Evolutionary conservation across 352 stramenopile genomes (phyloP).

Genomic region (Globisporangium orthogonon): DNA sequence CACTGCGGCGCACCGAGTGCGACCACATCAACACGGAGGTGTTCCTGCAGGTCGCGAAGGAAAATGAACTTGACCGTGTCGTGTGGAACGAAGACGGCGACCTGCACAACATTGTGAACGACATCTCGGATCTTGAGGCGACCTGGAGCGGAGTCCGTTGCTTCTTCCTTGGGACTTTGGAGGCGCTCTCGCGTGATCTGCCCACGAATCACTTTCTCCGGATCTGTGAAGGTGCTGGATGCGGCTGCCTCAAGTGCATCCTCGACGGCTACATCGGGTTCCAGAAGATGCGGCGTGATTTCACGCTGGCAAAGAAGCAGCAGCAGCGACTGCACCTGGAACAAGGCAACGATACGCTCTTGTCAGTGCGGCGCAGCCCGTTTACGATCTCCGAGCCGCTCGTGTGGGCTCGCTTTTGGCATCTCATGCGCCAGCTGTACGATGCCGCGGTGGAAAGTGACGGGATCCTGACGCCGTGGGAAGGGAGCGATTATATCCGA

Average conservation of each 20-base stretch:
- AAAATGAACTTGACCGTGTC: conserved; percentile 64
- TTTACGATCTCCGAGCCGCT: conserved; percentile 48
- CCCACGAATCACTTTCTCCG: conserved; percentile 45
- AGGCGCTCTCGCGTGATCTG: conserved; percentile 50
- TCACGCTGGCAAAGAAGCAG: conserved; percentile 14
- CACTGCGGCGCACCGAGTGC: conserved; percentile 51
- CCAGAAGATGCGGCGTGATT: conserved; percentile 62
- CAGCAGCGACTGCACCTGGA: conserved; percentile 9
- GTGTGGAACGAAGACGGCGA: conserved; percentile 69
- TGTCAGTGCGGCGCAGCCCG: conserved; percentile 14
- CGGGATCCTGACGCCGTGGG: conserved; percentile 53
- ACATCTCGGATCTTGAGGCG: conserved; percentile 46
- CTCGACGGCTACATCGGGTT: conserved; percentile 78
- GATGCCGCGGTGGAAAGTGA: conserved; percentile 61
- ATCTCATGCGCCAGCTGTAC: conserved; percentile 74
- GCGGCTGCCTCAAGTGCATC: conserved; percentile 77
- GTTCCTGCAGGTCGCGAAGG: conserved; percentile 69
- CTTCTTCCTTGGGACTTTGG: conserved; percentile 71
- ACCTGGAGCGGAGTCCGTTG: conserved; percentile 47
- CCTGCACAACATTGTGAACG: conserved; percentile 61
- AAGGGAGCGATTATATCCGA: conserved; percentile 28
- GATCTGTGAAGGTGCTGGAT: conserved; percentile 63
- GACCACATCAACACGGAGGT: conserved; percentile 47
- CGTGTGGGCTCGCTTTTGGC: conserved; percentile 75
- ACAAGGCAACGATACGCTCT: not conserved